phyloP scores from a whole-genome alignment of 768 basidiomycete species.

The Pilatotrama ljubarskyi region DNA sequence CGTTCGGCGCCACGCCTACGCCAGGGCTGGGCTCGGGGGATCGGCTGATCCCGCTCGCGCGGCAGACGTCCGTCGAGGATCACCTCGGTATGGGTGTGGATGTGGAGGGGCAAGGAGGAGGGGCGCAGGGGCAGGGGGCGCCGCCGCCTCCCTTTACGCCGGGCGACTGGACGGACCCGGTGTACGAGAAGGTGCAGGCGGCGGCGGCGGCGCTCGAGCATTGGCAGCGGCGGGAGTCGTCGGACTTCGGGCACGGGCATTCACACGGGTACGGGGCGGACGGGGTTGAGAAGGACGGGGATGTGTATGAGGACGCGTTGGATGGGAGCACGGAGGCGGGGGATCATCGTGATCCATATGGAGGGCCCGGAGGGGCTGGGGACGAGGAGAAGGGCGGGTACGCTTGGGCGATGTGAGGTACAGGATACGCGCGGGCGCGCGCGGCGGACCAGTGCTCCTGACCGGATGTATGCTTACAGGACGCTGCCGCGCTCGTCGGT shows the following conservation, averaged over 20 bases:
- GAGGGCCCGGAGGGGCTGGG: too few species aligned
- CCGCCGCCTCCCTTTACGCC: constrained; percentile 28
- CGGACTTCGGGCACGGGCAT: background rate
- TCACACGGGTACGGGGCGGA: background rate
- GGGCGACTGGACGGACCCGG: constrained; percentile 24
- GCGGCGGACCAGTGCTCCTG: too few species aligned
- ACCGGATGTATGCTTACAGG: too few species aligned
- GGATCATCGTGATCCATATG: too few species aligned
- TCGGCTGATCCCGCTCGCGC: constrained; percentile 2
- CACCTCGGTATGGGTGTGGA: too few species aligned
- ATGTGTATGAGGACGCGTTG: too few species aligned
- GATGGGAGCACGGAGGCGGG: too few species aligned
- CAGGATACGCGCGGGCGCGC: too few species aligned
- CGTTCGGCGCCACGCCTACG: background rate
- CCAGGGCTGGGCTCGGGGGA: background rate
- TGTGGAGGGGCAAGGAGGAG: background rate
- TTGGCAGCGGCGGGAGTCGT: constrained; percentile 1
- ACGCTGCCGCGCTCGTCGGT: background rate
- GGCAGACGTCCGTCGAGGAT: constrained; percentile 14
- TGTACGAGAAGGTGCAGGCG: constrained; percentile 27
- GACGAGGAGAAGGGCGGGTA: background rate
- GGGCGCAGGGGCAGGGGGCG: background rate
- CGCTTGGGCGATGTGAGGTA: background rate
- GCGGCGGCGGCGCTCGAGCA: constrained; percentile 19
- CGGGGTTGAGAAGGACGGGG: background rate